Base-by-base conservation (phyloP, 306 rosid genomes). In the Canavalia gladiata region DNA sequence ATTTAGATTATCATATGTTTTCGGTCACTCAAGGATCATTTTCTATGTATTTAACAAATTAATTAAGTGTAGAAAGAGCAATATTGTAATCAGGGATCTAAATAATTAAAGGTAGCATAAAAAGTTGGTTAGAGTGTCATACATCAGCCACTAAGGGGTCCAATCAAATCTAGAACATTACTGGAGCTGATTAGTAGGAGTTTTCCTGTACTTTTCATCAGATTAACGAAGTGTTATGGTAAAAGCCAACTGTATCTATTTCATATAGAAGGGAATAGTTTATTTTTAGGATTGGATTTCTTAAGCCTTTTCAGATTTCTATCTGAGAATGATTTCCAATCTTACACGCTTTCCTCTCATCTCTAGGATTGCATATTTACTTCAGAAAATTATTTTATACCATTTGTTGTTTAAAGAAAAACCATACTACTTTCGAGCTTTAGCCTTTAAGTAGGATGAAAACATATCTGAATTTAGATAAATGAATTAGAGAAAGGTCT, bases 401-500 rank as follows among this genome's bases (percentile, higher is more conserved):
- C 47, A 47, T 1, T 50, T 68, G 47, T 59, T 13, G 33, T 50
- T 45, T 34, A 6, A 60, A 5, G 64, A 18, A 85, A 65, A 42
- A 31, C 25, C 59, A 31, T 5, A 60, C 57, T 43, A 62, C 59
- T 63, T 85, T 68, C 0, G 25, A 11, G 7, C 28, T 50, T 65
- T 28, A 37, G 7, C 49, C 60, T 34, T 46, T 43, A 35, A 43
- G 29, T 41, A 31, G 51, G 64, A 47, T 4, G 18, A 37, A 76
- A 59, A 37, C 12, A 34, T 29, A 50, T 64, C 62, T 50, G 75
- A 68, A 80, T 56, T 86, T 33, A 41, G 63, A 69, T 29, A 18
- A 60, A 73, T 67, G 56, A 79, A 75, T 58, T 4, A 56, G 47
- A 47, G 25, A 28, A 76, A 71, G 28, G 57, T 69, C 77, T 51